Evolutionary conservation across 1,284 basidiomycete species (phyloP).

Genomic region (Puccinia brachypodii): DNA sequence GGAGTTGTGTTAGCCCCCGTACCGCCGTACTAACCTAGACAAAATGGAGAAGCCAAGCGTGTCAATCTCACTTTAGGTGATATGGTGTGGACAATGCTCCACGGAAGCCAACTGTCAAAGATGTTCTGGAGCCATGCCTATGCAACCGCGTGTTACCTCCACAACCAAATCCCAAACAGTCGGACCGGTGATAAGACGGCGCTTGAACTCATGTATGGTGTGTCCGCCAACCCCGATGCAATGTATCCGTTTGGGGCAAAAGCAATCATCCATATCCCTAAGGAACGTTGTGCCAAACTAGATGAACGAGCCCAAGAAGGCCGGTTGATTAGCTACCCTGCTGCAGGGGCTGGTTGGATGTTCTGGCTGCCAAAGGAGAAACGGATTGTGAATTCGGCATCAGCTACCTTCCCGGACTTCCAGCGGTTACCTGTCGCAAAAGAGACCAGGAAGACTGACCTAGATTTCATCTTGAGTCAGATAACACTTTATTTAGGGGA

Average conservation of each 20-base stretch:
- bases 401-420: not conserved
- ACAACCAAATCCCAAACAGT: not conserved
- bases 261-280: not conserved
- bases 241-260: constrained; percentile 4
- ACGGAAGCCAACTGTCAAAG: not conserved
- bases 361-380: not conserved
- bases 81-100: not conserved
- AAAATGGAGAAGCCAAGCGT: constrained; percentile 12
- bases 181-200: not conserved
- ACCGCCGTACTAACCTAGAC: not conserved
- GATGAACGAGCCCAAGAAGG: not conserved
- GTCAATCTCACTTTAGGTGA: constrained; percentile 15
- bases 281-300: not conserved
- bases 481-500: not conserved
- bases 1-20: not conserved
- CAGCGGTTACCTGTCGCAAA: not conserved
- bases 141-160: not conserved
- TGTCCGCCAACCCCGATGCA: not conserved
- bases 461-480: not conserved
- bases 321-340: not conserved
- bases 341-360: constrained; percentile 1
- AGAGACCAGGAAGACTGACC: not conserved
- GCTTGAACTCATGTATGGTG: not conserved
- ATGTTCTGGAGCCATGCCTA: constrained; percentile 2
- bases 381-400: not conserved